Percentiles rank a stretch among this genome's conserved stretches.
Evolutionary conservation across 2,329 filamentous ascomycete genomes (phyloP).

Genomic region (Chrysoporthe deuterocubensis): DNA sequence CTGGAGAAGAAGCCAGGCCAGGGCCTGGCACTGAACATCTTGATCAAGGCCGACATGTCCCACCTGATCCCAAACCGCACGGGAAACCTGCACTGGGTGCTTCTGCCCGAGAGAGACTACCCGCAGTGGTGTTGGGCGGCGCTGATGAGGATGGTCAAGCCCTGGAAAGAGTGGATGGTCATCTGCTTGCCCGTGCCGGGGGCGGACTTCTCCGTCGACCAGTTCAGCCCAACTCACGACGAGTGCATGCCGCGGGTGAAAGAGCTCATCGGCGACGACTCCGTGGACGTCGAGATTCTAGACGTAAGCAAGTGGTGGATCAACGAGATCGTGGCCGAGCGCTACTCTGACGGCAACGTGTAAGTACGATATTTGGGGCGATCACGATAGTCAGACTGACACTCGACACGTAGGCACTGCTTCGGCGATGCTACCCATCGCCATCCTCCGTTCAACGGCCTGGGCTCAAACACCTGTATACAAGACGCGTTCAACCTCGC

Average conservation of each 20-base stretch:
- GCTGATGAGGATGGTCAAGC: conserved; percentile 63
- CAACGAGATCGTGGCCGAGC: conserved; percentile 64
- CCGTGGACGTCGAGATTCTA: conserved; percentile 54
- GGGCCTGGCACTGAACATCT: conserved; percentile 46
- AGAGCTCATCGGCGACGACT: conserved; percentile 60
- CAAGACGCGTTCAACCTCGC: conserved; percentile 61
- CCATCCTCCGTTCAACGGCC: conserved; percentile 60
- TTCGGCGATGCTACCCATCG: conserved; percentile 63
- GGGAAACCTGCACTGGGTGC: conserved; percentile 65
- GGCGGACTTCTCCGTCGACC: conserved; percentile 40
- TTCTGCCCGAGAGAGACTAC: conserved; percentile 57
- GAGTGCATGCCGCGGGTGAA: conserved; percentile 51
- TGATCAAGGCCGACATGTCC: conserved; percentile 50
- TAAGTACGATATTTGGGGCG: conserved; percentile 32
- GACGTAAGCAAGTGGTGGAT: conserved; percentile 61
- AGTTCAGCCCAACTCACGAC: conserved; percentile 46
- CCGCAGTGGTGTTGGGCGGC: conserved; percentile 55
- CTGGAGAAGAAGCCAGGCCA: conserved; percentile 39
- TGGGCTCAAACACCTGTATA: conserved; percentile 63
- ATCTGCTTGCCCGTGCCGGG: conserved; percentile 53
- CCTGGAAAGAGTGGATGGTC: conserved; percentile 67
- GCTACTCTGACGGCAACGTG: conserved; percentile 56
- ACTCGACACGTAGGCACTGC: conserved; percentile 47
- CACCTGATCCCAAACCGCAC: conserved; percentile 52
- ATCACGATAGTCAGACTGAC: neutral